Conservation (phyloP, 768 basidiomycete species). For the Rubroboletus pulcherrimus region DNA sequence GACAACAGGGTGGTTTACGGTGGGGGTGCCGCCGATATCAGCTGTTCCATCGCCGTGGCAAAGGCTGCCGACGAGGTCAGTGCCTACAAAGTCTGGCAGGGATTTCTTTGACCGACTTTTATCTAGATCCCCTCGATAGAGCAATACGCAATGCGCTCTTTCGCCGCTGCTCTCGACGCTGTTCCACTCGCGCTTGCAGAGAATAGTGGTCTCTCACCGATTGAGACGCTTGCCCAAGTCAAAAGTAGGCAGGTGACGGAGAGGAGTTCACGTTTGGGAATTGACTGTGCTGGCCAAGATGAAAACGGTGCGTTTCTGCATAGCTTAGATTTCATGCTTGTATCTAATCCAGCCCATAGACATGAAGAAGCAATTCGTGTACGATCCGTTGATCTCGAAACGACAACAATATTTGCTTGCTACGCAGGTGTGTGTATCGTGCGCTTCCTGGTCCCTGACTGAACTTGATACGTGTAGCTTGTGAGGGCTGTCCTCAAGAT, state of each 20-base stretch:
- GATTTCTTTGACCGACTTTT: background rate
- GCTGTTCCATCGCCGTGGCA: conserved; percentile 87
- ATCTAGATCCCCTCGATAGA: conserved; percentile 89
- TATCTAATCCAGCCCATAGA: conserved; percentile 45
- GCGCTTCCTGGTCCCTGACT: background rate
- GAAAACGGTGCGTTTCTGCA: conserved; percentile 65
- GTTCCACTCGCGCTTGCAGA: conserved; percentile 95
- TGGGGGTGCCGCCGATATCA: conserved; percentile 97
- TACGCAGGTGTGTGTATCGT: conserved; percentile 66
- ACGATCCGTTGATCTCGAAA: conserved; percentile 96
- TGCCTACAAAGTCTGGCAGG: background rate
- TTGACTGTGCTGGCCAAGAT: conserved; percentile 84
- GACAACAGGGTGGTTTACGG: conserved; percentile 98
- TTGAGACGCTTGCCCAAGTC: conserved; percentile 94
- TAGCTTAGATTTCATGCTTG: background rate
- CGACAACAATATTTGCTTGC: conserved; percentile 95
- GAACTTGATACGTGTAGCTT: conserved; percentile 42
- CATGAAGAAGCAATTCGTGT: conserved; percentile 97
- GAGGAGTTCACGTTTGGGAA: conserved; percentile 80
- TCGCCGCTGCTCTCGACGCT: conserved; percentile 92
- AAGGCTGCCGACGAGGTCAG: conserved; percentile 90
- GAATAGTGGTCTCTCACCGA: conserved; percentile 94
- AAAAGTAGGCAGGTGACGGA: conserved; percentile 90
- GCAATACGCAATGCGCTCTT: conserved; percentile 99
- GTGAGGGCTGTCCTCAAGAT: conserved; percentile 88